phyloP scores from a whole-genome alignment of 192 early-diverging fungal genomes.

The Chytriomyces sp. region DNA sequence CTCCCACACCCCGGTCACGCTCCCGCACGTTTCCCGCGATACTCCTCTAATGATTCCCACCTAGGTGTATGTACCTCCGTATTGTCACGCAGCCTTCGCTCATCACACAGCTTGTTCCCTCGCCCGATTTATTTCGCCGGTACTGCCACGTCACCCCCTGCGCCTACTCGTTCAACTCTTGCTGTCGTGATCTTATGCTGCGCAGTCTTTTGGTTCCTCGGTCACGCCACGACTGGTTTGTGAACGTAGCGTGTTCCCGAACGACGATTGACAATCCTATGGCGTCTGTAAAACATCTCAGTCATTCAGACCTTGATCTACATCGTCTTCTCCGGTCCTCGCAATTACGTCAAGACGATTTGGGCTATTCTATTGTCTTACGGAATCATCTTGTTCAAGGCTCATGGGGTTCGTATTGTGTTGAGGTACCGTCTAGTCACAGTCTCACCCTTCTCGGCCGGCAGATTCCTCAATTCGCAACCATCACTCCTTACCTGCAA shows the following conservation, averaged over 20 bases:
- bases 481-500: constrained; percentile 55
- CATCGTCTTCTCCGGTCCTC: constrained; percentile 22
- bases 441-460: constrained; percentile 18
- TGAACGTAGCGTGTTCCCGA: neutral
- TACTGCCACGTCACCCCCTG: neutral
- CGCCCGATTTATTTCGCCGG: neutral
- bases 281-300: neutral
- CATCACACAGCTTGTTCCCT: neutral
- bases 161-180: neutral
- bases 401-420: constrained; percentile 65
- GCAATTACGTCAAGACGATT: constrained; percentile 63
- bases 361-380: constrained; percentile 70
- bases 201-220: constrained; percentile 36
- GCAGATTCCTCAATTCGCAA: constrained; percentile 62
- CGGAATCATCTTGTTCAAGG: constrained; percentile 77
- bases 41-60: too few species aligned
- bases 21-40: too few species aligned
- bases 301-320: constrained; percentile 38
- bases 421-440: neutral
- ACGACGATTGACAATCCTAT: neutral
- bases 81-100: neutral
- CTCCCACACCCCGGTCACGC: too few species aligned
- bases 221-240: constrained; percentile 29
- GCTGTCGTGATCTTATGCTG: neutral
- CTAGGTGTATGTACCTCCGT: too few species aligned